Evolutionary conservation across 208 protist species (phyloP).

Genomic region (Porcisia deanei): DNA sequence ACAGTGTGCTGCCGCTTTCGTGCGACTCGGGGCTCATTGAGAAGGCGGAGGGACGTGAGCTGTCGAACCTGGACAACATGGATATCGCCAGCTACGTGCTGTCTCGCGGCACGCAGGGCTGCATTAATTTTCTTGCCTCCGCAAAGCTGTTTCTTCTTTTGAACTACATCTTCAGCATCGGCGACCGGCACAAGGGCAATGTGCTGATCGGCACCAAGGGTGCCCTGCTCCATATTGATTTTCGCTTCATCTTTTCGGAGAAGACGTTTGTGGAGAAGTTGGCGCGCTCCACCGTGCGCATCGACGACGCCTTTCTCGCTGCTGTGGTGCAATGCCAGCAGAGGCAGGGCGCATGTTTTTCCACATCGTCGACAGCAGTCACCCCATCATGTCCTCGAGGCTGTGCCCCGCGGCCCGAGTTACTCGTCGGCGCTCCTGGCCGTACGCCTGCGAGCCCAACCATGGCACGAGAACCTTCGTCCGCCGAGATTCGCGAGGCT

Average conservation of each 20-base stretch:
- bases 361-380: not conserved
- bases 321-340: conserved; percentile 37
- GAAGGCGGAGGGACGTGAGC: conserved; percentile 52
- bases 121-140: conserved; percentile 63
- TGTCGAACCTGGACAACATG: conserved; percentile 38
- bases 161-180: conserved; percentile 87
- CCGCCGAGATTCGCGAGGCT: conserved; percentile 31
- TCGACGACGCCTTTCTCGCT: conserved; percentile 47
- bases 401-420: not conserved
- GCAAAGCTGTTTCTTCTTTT: conserved; percentile 84
- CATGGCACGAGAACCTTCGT: conserved; percentile 1
- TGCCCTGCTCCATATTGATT: conserved; percentile 85
- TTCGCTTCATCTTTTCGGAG: conserved; percentile 68
- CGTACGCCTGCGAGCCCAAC: not conserved
- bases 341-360: conserved; percentile 3
- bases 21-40: conserved; percentile 68
- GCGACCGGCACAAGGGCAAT: conserved; percentile 83
- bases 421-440: not conserved
- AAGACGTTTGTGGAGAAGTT: conserved; percentile 63
- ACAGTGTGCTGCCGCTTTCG: conserved; percentile 73
- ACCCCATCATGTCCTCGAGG: not conserved
- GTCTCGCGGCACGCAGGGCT: conserved; percentile 15
- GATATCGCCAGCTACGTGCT: conserved; percentile 41
- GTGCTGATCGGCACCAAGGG: conserved; percentile 75
- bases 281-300: conserved; percentile 39